phyloP scores from a whole-genome alignment of 257 asterid genomes.

The Jacaranda copaia region DNA sequence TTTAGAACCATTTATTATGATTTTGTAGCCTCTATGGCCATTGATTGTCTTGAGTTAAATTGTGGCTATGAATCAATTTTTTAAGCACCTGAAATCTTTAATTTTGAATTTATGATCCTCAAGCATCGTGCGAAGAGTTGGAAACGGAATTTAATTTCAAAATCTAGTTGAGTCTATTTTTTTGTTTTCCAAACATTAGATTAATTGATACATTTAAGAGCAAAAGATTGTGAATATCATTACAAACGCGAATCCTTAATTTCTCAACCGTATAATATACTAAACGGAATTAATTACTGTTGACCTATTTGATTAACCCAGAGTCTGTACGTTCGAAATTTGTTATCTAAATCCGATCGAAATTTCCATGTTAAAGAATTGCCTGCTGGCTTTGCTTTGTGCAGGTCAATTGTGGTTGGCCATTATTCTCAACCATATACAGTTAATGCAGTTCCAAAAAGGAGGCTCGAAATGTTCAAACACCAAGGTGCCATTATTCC shows the following conservation, averaged over 20 bases:
- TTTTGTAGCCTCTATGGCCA: too few relatives aligned
- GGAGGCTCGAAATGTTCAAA: not conserved
- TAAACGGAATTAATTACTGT: too few relatives aligned
- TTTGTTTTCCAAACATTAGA: not conserved
- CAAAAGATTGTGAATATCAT: not conserved
- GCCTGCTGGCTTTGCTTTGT: not conserved
- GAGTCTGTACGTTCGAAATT: not conserved
- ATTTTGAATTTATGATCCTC: too few relatives aligned
- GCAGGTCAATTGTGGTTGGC: not conserved
- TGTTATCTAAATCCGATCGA: not conserved
- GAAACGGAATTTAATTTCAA: not conserved
- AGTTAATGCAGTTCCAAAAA: not conserved
- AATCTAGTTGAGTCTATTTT: not conserved
- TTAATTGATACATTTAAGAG: not conserved
- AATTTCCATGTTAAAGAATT: not conserved
- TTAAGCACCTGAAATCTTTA: not conserved
- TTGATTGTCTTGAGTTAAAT: too few relatives aligned
- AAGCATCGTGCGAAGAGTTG: not conserved
- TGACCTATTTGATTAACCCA: not conserved
- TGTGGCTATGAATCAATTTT: too few relatives aligned
- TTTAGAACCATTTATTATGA: too few relatives aligned
- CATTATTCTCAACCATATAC: not conserved
- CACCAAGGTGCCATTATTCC: not conserved
- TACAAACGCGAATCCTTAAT: not conserved
- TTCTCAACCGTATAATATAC: too few relatives aligned